A percentile compares a stretch with the other conserved stretches of the same genome.
phyloP scores from a whole-genome alignment of 2,329 filamentous ascomycete species.

The Fusarium oxysporum region DNA sequence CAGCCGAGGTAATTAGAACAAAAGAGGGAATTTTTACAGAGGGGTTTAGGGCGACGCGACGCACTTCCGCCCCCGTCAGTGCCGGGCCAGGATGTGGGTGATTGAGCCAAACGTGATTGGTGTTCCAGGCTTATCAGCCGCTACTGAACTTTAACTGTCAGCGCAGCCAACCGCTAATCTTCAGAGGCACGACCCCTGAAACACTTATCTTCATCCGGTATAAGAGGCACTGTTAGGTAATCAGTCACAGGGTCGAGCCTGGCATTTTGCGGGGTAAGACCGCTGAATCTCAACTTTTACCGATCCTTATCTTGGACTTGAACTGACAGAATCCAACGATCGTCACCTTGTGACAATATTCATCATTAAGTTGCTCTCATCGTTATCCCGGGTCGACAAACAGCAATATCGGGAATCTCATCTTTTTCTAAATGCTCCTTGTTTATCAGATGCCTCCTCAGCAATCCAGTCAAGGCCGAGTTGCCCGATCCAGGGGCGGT shows the following conservation, averaged over 20 bases:
- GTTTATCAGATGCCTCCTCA: background rate
- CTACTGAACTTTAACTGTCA: background rate
- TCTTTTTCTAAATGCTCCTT: too few relatives aligned
- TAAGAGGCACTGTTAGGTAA: background rate
- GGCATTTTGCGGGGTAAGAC: background rate
- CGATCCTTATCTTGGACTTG: background rate
- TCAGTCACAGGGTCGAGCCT: background rate
- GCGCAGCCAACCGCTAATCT: background rate
- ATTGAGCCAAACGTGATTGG: background rate
- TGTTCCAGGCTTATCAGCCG: background rate
- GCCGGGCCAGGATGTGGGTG: background rate
- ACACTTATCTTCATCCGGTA: background rate
- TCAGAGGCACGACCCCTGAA: background rate
- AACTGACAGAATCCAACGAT: background rate
- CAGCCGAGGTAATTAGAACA: background rate
- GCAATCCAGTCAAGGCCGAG: background rate
- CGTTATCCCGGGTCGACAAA: too few relatives aligned
- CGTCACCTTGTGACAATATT: background rate
- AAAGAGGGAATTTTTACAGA: background rate
- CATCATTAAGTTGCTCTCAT: too few relatives aligned
- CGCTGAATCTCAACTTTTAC: background rate
- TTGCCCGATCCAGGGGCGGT: background rate
- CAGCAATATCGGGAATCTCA: too few relatives aligned
- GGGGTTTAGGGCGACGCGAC: background rate
- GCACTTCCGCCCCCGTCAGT: background rate